Base-by-base conservation (phyloP, 2,329 filamentous ascomycete genomes). In the Corinectria fuckeliana region DNA sequence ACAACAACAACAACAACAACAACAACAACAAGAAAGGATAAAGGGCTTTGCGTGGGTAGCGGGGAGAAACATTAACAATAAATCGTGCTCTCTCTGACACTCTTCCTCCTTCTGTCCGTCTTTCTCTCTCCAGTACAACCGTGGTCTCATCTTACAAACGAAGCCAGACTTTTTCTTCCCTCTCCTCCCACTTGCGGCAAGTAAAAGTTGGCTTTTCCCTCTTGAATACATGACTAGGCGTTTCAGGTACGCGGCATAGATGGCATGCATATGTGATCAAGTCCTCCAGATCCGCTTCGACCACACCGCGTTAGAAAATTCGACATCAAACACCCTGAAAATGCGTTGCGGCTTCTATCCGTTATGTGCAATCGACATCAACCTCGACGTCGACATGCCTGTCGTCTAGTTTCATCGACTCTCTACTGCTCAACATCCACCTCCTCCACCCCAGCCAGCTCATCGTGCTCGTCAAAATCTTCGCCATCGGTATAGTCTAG, bases 401-500 rank as follows among this genome's bases (percentile, higher is more conserved):
- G 34, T 57, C 49, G 23, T 60, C 65, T 60, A 60, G 62, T 60
- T 62, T 63, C 53, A 63, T 71, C 67, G 68, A 61, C 50, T 23
- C 47, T 64, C 62, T 74, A 72, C 60, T 63, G 63, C 64, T 72
- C 71, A 47, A 53, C 68, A 26, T 74, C 74, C 36, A 72, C 76
- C 69, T 86, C 84, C 55, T 84, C 83, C 49, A 80, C 82, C 58
- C 83, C 83, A 5, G 77, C 75, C 13, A 86, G 73, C 42, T 81
- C 80, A 28, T 81, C 80, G 47, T 83, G 81, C 34, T 75, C 75
- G 48, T 87, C 82, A 60, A 84, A 81, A 23, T 72, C 75, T 34
- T 78, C 77, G 14, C 73, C 76, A 20, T 77, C 74, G 16, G 72
- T 74, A 61, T 80, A 87, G 48, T 92, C 91, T 62, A 91, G 79